These are phyloP conservation scores for Sporothrix humicola DNA, from an alignment of 2,329 filamentous ascomycete genomes.

Conservation along the genomic window DNA sequence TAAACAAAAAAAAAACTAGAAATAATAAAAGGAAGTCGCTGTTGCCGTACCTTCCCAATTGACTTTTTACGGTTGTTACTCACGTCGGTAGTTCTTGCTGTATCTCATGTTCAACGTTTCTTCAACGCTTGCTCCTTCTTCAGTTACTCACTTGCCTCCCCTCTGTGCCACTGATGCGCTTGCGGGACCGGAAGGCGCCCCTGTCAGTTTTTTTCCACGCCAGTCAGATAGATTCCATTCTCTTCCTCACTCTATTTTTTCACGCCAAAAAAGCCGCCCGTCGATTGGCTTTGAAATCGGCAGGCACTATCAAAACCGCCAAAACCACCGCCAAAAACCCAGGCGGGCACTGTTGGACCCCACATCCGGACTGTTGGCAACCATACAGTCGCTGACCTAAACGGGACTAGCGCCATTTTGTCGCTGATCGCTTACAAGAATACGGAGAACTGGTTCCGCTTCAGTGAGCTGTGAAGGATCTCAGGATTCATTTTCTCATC, in stretches of 20 bases:
- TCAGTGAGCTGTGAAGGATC: not conserved
- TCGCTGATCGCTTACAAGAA: conserved; percentile 8
- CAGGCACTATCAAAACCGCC: conserved; percentile 6
- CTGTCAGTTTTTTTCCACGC: conserved; percentile 13
- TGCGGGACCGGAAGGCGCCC: not conserved
- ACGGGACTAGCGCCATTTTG: not conserved
- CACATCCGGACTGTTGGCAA: not conserved
- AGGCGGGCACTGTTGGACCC: conserved; percentile 15
- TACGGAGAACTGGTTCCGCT: conserved; percentile 22
- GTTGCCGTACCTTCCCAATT: not conserved
- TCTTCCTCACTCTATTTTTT: not conserved
- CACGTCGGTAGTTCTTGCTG: conserved; percentile 17
- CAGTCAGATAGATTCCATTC: conserved; percentile 21
- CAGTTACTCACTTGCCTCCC: not conserved
- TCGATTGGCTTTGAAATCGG: conserved; percentile 9
- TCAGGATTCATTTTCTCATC: not conserved
- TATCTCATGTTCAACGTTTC: conserved; percentile 3
- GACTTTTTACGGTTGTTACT: not conserved
- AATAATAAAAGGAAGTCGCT: not conserved
- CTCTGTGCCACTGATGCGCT: not conserved
- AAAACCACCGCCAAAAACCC: not conserved
- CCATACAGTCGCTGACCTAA: not conserved
- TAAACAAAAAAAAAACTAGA: not conserved
- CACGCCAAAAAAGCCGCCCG: not conserved
- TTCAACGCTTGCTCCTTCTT: conserved; percentile 9